Percentiles rank a stretch among this genome's conserved stretches.
phyloP scores from a whole-genome alignment of 805 yeast species.

The Candida orba region DNA sequence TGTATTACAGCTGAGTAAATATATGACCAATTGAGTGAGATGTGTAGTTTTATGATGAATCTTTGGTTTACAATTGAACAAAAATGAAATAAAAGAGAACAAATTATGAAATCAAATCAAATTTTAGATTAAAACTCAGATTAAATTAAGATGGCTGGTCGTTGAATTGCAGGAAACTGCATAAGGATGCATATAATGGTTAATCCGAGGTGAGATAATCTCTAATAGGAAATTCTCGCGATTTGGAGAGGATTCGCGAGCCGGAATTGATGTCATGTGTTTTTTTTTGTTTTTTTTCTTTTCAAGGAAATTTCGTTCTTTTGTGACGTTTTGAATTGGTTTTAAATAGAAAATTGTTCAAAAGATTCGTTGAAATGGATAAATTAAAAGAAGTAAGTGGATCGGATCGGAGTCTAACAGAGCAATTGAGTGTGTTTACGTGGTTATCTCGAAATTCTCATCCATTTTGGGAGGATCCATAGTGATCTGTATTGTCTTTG shows the following conservation, averaged over 20 bases:
- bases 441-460: no score
- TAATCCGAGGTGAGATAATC: neutral
- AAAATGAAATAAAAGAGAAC: no score
- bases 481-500: neutral
- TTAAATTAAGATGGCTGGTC: conserved; percentile 6
- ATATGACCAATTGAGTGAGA: no score
- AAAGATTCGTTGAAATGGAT: conserved; percentile 11
- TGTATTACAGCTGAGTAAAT: no score
- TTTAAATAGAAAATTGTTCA: neutral
- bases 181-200: neutral
- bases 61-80: no score
- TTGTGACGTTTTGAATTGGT: conserved; percentile 3
- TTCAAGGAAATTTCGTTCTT: conserved; percentile 1
- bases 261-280: neutral
- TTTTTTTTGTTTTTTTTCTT: neutral
- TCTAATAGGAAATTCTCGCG: neutral
- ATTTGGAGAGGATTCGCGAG: neutral
- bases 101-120: no score
- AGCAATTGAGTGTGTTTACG: neutral
- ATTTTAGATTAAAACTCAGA: neutral
- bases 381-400: conserved; percentile 22
- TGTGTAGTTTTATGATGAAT: no score
- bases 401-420: neutral
- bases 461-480: neutral
- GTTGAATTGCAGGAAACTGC: neutral